Conservation (phyloP, 805 yeast species). For the Metschnikowia lunata region DNA sequence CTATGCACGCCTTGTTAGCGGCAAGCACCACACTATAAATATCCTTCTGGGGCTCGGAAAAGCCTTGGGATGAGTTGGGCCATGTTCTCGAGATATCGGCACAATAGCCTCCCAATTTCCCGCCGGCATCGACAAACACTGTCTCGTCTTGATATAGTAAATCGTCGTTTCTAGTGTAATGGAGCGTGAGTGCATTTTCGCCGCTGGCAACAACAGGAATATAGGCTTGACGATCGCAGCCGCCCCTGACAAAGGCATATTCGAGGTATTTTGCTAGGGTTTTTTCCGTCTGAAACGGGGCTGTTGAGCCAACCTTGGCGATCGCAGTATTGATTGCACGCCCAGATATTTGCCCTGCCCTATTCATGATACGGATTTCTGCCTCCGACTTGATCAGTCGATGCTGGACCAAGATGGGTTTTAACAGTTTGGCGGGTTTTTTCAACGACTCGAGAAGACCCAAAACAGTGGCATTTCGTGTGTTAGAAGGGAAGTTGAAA, state of each 20-base stretch:
- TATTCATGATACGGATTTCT: constrained; percentile 75
- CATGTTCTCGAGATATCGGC: constrained; percentile 95
- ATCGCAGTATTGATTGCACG: constrained; percentile 81
- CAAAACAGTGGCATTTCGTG: constrained; percentile 14
- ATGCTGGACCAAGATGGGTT: constrained; percentile 40
- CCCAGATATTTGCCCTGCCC: constrained; percentile 78
- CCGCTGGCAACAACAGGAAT: constrained; percentile 98
- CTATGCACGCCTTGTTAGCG: constrained; percentile 76
- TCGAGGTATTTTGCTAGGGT: constrained; percentile 77
- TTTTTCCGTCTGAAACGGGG: constrained; percentile 63
- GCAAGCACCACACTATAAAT: constrained; percentile 83
- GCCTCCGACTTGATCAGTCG: constrained; percentile 71
- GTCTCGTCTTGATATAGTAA: constrained; percentile 68
- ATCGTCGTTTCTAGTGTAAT: constrained; percentile 90
- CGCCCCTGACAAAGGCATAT: constrained; percentile 76
- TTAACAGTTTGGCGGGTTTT: constrained; percentile 42
- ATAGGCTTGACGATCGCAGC: constrained; percentile 87
- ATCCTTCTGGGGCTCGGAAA: constrained; percentile 76
- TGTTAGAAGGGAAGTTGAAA: constrained; percentile 14
- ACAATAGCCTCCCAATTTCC: constrained; percentile 88
- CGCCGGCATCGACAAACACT: constrained; percentile 94
- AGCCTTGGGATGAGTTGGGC: constrained; percentile 75
- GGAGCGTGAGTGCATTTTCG: constrained; percentile 81
- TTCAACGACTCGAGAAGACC: constrained; percentile 24
- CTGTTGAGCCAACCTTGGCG: constrained; percentile 44